A percentile compares a stretch with the other conserved stretches of the same genome.
These are phyloP conservation scores for Entomortierella chlamydospora DNA, from an alignment of 192 early-diverging fungal species.

Conservation along the genomic window DNA sequence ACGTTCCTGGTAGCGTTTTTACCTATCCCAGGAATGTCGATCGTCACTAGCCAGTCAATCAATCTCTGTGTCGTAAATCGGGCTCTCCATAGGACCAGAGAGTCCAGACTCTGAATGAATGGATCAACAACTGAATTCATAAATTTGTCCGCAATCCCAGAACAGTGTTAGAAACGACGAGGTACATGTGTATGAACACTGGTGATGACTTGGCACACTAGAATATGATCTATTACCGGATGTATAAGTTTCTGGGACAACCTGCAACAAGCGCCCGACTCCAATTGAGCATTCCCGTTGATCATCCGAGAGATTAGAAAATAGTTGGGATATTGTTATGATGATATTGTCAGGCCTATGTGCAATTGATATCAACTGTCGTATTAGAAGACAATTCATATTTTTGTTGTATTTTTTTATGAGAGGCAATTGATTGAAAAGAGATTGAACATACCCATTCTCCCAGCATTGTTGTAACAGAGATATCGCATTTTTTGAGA, in stretches of 20 bases:
- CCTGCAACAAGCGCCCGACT: constrained; percentile 26
- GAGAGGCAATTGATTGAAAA: too few relatives aligned
- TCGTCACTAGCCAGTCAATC: constrained; percentile 37
- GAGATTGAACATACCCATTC: constrained; percentile 8
- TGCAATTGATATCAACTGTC: background rate
- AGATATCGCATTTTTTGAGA: constrained; percentile 18
- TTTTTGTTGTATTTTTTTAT: background rate
- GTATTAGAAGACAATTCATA: background rate
- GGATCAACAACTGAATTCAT: constrained; percentile 32
- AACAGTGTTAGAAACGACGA: too few relatives aligned
- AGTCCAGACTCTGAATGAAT: constrained; percentile 33
- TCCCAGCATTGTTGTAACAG: constrained; percentile 41
- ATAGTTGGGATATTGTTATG: constrained; percentile 30
- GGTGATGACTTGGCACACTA: background rate
- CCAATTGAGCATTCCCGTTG: constrained; percentile 30
- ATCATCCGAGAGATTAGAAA: constrained; percentile 30
- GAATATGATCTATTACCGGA: constrained; percentile 5
- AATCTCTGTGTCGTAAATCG: constrained; percentile 33
- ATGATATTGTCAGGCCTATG: constrained; percentile 37
- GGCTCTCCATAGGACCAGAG: constrained; percentile 23
- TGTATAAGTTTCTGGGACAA: constrained; percentile 29
- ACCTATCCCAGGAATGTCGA: constrained; percentile 43
- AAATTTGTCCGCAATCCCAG: background rate
- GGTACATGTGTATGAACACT: too few relatives aligned
- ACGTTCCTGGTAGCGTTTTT: too few relatives aligned